Evolutionary conservation across 2,329 filamentous ascomycete species (phyloP).

Genomic region (Leptographium wingfieldii): DNA sequence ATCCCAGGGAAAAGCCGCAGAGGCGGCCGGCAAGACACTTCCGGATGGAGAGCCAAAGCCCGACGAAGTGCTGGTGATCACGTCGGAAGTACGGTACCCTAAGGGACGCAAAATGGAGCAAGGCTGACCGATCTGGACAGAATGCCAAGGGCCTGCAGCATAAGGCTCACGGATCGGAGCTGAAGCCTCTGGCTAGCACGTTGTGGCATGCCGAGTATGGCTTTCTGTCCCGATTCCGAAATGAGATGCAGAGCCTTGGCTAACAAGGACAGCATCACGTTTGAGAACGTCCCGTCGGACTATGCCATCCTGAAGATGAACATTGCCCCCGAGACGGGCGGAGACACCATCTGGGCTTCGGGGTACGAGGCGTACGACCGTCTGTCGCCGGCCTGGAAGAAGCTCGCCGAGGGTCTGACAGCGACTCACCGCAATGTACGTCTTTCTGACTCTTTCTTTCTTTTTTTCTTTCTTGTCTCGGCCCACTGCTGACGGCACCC

Average conservation of each 20-base stretch:
- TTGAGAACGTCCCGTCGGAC: neutral
- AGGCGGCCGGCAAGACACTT: neutral
- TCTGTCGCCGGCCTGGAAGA: slow-evolving; percentile 30
- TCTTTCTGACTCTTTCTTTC: neutral
- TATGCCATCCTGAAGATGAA: neutral
- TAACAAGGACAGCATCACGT: neutral
- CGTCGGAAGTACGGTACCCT: neutral
- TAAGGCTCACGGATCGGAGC: neutral
- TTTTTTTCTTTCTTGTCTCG: no score
- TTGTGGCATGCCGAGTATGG: neutral
- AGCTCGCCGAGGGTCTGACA: slow-evolving; percentile 31
- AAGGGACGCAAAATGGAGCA: neutral
- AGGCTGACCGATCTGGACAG: neutral
- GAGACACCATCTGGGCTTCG: slow-evolving; percentile 30
- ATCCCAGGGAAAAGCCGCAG: neutral
- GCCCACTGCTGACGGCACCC: no score
- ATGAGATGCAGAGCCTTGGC: no score
- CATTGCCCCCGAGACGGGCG: slow-evolving; percentile 17
- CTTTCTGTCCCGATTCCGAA: neutral
- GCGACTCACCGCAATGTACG: slow-evolving; percentile 16
- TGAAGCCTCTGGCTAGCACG: neutral
- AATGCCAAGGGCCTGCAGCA: neutral
- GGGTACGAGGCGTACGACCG: slow-evolving; percentile 35
- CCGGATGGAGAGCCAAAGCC: neutral
- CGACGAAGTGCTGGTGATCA: neutral